Percentiles rank a stretch among this genome's conserved stretches.
Evolutionary conservation across 352 stramenopile species (phyloP).

Genomic region (Globisporangium parvum): DNA sequence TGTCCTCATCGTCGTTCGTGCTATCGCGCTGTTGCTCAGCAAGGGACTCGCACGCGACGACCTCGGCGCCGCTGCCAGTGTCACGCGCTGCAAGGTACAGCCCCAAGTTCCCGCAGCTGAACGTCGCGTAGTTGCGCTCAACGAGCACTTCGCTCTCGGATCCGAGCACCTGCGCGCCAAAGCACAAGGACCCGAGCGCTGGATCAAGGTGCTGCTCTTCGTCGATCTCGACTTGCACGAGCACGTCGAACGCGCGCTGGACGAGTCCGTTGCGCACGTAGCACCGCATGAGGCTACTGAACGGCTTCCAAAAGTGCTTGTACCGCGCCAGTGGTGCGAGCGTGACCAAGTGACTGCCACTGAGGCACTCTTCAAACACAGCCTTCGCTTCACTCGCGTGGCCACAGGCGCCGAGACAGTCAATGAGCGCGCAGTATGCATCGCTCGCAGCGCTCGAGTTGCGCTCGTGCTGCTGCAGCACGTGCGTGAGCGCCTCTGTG

Average conservation of each 20-base stretch:
- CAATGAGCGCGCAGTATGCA: constrained; percentile 35
- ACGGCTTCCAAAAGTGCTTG: constrained; percentile 30
- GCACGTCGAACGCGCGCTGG: constrained; percentile 36
- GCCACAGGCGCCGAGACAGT: constrained; percentile 23
- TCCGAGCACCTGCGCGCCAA: constrained; percentile 27
- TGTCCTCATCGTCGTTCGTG: constrained; percentile 6
- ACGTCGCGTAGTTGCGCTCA: constrained; percentile 38
- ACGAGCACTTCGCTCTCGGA: constrained; percentile 29
- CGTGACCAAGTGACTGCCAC: constrained; percentile 18
- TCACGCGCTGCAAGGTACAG: constrained; percentile 24
- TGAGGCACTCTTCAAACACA: constrained; percentile 45
- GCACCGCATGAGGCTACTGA: constrained; percentile 32
- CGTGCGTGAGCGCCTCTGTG: constrained; percentile 19
- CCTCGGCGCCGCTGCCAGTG: constrained; percentile 16
- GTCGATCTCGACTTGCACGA: constrained; percentile 35
- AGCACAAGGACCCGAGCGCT: constrained; percentile 20
- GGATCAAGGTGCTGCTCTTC: constrained; percentile 36
- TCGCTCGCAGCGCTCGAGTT: constrained; percentile 20
- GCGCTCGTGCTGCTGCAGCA: constrained; percentile 12
- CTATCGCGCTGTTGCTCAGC: not conserved
- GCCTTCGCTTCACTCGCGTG: constrained; percentile 38
- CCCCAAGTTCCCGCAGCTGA: constrained; percentile 38
- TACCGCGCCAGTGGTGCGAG: constrained; percentile 23
- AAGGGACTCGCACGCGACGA: constrained; percentile 17
- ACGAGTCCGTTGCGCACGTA: constrained; percentile 39